Conservation (phyloP, 1,139 yeast species). For the Blastobotrys apis region DNA sequence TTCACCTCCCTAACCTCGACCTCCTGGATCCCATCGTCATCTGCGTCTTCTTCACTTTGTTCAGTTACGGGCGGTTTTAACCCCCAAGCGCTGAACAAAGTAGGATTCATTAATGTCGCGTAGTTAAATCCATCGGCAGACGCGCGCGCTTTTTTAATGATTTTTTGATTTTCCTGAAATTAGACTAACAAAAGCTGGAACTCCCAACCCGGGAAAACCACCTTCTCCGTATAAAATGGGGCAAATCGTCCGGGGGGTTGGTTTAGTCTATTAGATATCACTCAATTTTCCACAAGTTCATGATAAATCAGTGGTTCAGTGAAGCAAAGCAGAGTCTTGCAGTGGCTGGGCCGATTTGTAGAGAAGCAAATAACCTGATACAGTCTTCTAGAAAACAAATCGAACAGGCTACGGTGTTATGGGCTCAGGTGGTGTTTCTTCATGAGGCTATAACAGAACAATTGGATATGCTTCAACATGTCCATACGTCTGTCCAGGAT, state of each 20-base stretch:
- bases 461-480: constrained; percentile 24
- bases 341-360: constrained; percentile 37
- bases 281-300: no score
- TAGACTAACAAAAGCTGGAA: neutral
- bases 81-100: constrained; percentile 11
- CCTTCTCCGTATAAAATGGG: constrained; percentile 1
- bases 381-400: constrained; percentile 28
- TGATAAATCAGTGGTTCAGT: constrained; percentile 24
- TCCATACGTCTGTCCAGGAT: constrained; percentile 20
- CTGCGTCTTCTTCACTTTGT: constrained; percentile 1
- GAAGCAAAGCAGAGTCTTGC: constrained; percentile 37
- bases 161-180: neutral
- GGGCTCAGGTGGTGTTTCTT: constrained; percentile 35
- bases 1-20: no score
- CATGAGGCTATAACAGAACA: constrained; percentile 33
- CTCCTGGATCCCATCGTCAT: no score
- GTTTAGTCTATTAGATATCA: no score
- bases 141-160: neutral
- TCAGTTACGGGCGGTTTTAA: neutral
- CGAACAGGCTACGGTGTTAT: constrained; percentile 34
- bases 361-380: constrained; percentile 34
- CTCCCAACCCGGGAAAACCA: neutral
- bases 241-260: no score
- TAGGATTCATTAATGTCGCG: neutral
- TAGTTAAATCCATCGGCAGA: neutral